Conservation (phyloP, 1,284 basidiomycete species). For the Cystobasidium pallidum region DNA sequence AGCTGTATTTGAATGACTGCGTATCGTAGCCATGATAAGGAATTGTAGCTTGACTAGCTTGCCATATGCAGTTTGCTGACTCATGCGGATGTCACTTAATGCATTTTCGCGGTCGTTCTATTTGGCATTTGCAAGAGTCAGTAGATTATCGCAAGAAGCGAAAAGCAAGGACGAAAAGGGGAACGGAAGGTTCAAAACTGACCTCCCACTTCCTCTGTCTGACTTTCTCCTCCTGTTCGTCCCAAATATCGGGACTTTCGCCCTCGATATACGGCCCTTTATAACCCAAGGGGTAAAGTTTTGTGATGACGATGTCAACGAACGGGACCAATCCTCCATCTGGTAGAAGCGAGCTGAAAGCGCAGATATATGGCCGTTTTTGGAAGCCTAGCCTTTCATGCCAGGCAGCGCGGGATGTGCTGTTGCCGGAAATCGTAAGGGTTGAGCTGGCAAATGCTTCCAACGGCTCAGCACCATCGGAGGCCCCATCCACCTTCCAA, state of each 20-base stretch:
- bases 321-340: conserved; percentile 80
- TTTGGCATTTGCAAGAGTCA: conserved; percentile 19
- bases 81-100: conserved; percentile 14
- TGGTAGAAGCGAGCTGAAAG: conserved; percentile 73
- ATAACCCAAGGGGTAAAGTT: conserved; percentile 61
- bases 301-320: conserved; percentile 75
- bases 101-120: conserved; percentile 45
- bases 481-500: conserved; percentile 68
- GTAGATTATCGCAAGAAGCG: background rate
- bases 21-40: background rate
- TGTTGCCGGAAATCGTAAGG: conserved; percentile 78
- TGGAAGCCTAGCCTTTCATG: conserved; percentile 81
- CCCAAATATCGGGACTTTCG: conserved; percentile 65
- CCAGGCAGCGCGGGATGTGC: conserved; percentile 82
- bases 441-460: conserved; percentile 71
- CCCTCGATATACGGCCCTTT: conserved; percentile 62
- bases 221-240: conserved; percentile 69
- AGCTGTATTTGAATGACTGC: background rate
- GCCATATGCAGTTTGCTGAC: conserved; percentile 13
- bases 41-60: conserved; percentile 6
- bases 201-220: conserved; percentile 73
- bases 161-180: background rate
- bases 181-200: too few species aligned
- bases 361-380: conserved; percentile 65
- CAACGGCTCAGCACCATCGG: conserved; percentile 80